Percentiles rank a stretch among this genome's conserved stretches.
Evolutionary conservation across 176 grass and related monocot genomes (phyloP).

Genomic region (Triticum turgidum): DNA sequence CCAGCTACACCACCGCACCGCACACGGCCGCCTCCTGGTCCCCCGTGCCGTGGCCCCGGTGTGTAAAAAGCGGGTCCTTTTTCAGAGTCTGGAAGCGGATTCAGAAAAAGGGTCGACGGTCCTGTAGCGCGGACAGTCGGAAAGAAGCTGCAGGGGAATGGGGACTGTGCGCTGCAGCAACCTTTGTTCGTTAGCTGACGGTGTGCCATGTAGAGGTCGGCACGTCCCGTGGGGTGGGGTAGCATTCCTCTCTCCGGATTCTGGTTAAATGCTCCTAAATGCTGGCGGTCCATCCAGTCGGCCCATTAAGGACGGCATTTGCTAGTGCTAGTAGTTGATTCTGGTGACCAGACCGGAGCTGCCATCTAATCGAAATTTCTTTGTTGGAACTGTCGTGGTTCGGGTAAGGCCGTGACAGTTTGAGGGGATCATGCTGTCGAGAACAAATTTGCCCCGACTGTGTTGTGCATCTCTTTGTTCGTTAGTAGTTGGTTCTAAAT

Average conservation of each 20-base stretch:
- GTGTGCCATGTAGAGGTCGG: not conserved
- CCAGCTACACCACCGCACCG: not conserved
- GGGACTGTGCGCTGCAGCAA: not conserved
- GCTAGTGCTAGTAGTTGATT: too few species aligned
- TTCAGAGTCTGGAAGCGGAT: not conserved
- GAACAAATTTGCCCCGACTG: too few species aligned
- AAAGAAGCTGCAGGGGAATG: not conserved
- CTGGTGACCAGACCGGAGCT: too few species aligned
- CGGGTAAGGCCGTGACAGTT: too few species aligned
- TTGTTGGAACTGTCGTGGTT: too few species aligned
- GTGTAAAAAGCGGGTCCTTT: not conserved
- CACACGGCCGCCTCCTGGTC: not conserved
- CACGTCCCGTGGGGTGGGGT: too few species aligned
- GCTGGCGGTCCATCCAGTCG: not conserved
- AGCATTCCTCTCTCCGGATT: too few species aligned
- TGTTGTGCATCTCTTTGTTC: too few species aligned
- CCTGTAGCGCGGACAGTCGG: not conserved
- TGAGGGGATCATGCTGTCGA: too few species aligned
- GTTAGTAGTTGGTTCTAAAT: too few species aligned
- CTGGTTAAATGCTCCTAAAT: not conserved
- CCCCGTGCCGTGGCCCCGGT: not conserved
- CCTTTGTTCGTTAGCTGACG: not conserved
- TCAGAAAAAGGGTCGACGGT: not conserved
- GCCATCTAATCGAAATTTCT: too few species aligned
- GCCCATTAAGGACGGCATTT: not conserved